Evolutionary conservation across 495 filamentous ascomycete genomes (phyloP).

Genomic region (Penicillium canescens): DNA sequence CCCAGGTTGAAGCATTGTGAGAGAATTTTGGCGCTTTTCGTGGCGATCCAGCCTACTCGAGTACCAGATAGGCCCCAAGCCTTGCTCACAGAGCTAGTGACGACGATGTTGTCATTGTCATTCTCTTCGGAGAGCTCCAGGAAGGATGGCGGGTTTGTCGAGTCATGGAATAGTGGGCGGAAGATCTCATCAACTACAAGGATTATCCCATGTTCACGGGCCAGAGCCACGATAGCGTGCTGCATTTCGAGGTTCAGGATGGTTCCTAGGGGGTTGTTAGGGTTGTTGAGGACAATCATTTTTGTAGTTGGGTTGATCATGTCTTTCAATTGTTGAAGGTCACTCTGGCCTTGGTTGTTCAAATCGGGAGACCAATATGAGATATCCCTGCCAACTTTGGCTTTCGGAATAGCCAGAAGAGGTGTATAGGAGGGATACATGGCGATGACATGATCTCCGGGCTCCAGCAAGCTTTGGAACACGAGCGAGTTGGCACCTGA

Average conservation of each 20-base stretch:
- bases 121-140: slow-evolving; percentile 1
- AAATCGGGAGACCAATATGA: slow-evolving; percentile 12
- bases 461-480: slow-evolving; percentile 8
- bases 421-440: slow-evolving; percentile 15
- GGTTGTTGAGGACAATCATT: slow-evolving; percentile 19
- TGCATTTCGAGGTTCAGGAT: neutral
- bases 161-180: slow-evolving; percentile 10
- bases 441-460: slow-evolving; percentile 16
- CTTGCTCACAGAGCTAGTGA: slow-evolving; percentile 22
- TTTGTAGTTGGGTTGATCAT: slow-evolving; percentile 13
- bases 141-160: slow-evolving; percentile 7
- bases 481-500: slow-evolving; percentile 15
- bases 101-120: slow-evolving; percentile 1
- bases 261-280: slow-evolving; percentile 15
- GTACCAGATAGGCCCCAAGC: slow-evolving; percentile 14
- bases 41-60: slow-evolving; percentile 16
- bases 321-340: neutral
- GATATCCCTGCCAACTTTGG: slow-evolving; percentile 3
- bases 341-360: neutral
- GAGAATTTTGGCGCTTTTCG: neutral
- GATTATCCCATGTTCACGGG: neutral
- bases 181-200: slow-evolving; percentile 18
- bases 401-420: slow-evolving; percentile 9
- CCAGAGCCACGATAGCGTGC: slow-evolving; percentile 8
- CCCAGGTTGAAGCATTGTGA: neutral